Percentiles rank a stretch among this genome's conserved stretches.
Evolutionary conservation across 495 filamentous ascomycete genomes (phyloP).

Genomic region (Collariella sp.): DNA sequence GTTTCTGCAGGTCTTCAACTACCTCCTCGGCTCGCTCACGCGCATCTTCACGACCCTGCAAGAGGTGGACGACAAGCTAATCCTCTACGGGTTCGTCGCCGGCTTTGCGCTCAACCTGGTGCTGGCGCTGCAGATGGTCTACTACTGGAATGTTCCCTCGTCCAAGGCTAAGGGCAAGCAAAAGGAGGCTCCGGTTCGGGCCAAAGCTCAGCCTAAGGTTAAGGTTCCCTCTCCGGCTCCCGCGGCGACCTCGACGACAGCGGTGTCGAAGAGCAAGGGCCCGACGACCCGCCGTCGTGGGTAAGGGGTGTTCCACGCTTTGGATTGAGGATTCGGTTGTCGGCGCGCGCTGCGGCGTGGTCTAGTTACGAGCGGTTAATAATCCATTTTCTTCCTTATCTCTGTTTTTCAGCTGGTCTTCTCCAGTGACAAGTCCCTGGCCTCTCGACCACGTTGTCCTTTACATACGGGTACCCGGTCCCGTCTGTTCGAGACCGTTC

Average conservation of each 20-base stretch:
- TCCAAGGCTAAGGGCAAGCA: conserved; percentile 45
- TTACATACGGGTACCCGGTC: not conserved
- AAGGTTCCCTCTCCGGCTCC: not conserved
- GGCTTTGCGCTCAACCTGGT: conserved; percentile 82
- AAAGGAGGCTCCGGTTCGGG: conserved; percentile 26
- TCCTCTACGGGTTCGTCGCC: conserved; percentile 85
- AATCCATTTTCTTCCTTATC: not conserved
- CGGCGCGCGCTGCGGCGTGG: conserved; percentile 2
- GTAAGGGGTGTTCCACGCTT: conserved; percentile 18
- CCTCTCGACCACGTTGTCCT: not conserved
- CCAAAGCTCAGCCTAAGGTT: not conserved
- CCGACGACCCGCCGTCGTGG: conserved; percentile 48
- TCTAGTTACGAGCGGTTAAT: conserved; percentile 8
- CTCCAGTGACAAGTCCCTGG: not conserved
- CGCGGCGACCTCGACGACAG: conserved; percentile 26
- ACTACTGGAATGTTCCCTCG: conserved; percentile 82
- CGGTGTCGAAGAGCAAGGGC: conserved; percentile 39
- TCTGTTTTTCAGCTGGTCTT: not conserved
- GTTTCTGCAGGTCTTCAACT: conserved; percentile 79
- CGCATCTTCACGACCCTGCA: conserved; percentile 95
- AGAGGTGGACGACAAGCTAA: conserved; percentile 90
- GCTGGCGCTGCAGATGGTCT: conserved; percentile 83
- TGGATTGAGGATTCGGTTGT: conserved; percentile 3
- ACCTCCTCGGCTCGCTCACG: conserved; percentile 80
- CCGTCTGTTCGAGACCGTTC: conserved; percentile 5